Evolutionary conservation across 371 early-diverging fungal genomes (phyloP).

Genomic region (Thermomucor indicae-seudaticae): DNA sequence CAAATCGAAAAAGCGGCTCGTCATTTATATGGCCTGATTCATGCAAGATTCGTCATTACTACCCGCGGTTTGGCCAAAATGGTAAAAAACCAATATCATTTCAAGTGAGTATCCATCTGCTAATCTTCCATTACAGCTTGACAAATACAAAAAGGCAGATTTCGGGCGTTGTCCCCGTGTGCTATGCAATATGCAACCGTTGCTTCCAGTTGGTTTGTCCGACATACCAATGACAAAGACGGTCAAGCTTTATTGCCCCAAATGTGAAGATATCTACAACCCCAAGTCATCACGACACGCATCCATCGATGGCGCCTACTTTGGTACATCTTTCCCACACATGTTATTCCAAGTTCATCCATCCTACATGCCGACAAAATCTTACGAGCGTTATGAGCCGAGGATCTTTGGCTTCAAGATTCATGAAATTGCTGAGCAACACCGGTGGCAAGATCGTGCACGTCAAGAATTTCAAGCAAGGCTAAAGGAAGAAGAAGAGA

Average conservation of each 20-base stretch:
- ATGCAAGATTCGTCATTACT: constrained; percentile 90
- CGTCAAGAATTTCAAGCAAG: constrained; percentile 57
- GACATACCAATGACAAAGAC: constrained; percentile 80
- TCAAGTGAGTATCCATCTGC: background rate
- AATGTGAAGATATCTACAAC: constrained; percentile 94
- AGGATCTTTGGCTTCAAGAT: constrained; percentile 96
- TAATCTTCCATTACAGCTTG: constrained; percentile 42
- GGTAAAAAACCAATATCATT: constrained; percentile 38
- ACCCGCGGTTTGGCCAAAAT: constrained; percentile 83
- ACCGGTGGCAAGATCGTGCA: constrained; percentile 83
- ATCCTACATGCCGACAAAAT: constrained; percentile 68
- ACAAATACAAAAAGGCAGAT: constrained; percentile 82
- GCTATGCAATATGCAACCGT: constrained; percentile 79
- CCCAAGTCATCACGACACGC: constrained; percentile 81
- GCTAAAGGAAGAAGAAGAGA: constrained; percentile 14
- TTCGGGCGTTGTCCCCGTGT: constrained; percentile 97
- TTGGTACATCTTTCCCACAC: constrained; percentile 97
- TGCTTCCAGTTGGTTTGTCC: constrained; percentile 88
- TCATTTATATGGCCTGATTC: constrained; percentile 91
- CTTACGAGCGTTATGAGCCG: constrained; percentile 81
- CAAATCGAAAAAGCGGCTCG: constrained; percentile 76
- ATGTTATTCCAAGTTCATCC: constrained; percentile 93
- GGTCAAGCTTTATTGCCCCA: constrained; percentile 90
- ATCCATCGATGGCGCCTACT: constrained; percentile 95
- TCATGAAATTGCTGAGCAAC: constrained; percentile 80